Conservation (phyloP, 1,284 basidiomycete species). For the Caloboletus inedulis region DNA sequence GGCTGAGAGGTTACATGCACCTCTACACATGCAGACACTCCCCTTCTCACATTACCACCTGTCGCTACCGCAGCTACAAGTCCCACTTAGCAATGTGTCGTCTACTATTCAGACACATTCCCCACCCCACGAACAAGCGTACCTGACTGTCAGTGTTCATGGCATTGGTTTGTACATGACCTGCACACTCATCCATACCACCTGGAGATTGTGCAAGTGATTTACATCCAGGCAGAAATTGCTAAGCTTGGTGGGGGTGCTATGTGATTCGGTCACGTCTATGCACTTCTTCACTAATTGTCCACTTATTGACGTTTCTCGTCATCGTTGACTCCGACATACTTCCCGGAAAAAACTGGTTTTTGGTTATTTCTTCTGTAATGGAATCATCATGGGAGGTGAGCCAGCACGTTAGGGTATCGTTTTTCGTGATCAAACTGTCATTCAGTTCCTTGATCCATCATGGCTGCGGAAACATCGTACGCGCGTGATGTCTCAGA, state of each 20-base stretch:
- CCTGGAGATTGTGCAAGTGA: background rate
- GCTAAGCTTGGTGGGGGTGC: constrained; percentile 1
- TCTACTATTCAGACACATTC: background rate
- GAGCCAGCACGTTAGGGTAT: background rate
- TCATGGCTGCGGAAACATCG: constrained; percentile 3
- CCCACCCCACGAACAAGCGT: background rate
- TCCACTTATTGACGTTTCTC: background rate
- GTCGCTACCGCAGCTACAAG: background rate
- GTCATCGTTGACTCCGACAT: constrained; percentile 1
- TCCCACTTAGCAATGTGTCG: background rate
- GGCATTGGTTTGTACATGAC: background rate
- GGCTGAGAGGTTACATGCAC: constrained; percentile 5
- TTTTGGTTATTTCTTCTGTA: background rate
- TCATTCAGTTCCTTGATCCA: background rate
- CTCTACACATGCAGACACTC: background rate
- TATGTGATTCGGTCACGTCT: background rate
- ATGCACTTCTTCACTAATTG: background rate
- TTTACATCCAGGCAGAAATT: background rate
- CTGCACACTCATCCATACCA: background rate
- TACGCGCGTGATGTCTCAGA: constrained; percentile 6
- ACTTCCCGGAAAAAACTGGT: constrained; percentile 3
- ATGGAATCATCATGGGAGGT: constrained; percentile 3
- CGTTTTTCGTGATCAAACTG: background rate
- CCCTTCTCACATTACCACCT: too few species aligned
- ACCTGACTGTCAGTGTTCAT: background rate